Evolutionary conservation across 2,329 filamentous ascomycete genomes (phyloP).

Genomic region (Aspergillus brasiliensis): DNA sequence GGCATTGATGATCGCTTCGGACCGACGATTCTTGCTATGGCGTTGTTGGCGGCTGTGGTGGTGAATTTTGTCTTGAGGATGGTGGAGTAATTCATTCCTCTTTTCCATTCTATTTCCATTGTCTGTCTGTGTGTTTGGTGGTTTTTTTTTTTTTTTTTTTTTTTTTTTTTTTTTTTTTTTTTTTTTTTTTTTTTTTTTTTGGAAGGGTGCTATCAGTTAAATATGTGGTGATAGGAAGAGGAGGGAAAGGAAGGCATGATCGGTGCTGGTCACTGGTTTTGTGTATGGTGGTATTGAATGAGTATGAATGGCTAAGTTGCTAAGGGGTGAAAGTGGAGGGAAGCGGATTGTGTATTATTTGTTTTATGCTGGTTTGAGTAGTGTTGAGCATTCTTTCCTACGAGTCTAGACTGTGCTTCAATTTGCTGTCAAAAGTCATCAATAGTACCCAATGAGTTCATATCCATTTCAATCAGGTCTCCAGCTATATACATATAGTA

Average conservation of each 20-base stretch:
- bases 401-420: background rate
- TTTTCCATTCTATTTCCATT: background rate
- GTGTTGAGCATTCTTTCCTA: background rate
- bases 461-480: background rate
- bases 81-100: slow-evolving; percentile 21
- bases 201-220: no score
- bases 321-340: background rate
- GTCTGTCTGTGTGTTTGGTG: background rate
- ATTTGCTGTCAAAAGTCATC: background rate
- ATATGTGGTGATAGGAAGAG: no score
- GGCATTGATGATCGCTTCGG: slow-evolving; percentile 97
- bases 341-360: background rate
- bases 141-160: no score
- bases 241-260: background rate
- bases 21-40: slow-evolving; percentile 84
- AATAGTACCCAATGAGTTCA: background rate
- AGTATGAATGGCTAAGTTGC: background rate
- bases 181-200: no score
- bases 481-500: background rate
- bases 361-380: background rate
- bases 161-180: no score
- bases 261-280: slow-evolving; percentile 7
- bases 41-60: slow-evolving; percentile 83
- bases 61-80: slow-evolving; percentile 88
- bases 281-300: no score